A percentile compares a stretch with the other conserved stretches of the same genome.
Evolutionary conservation across 345 rosid species (phyloP).

Genomic region (Camelina neglecta): DNA sequence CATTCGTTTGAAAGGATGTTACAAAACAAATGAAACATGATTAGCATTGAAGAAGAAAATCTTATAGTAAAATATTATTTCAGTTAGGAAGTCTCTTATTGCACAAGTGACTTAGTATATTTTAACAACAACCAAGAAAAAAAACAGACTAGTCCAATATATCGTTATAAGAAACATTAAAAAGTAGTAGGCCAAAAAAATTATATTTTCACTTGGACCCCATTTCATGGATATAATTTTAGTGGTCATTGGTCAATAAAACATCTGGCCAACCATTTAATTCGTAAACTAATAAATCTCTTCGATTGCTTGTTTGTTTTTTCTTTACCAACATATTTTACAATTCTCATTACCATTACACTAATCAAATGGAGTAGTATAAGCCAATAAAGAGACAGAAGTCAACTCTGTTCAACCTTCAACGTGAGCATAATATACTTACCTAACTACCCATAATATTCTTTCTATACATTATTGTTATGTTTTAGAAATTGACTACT

Average conservation of each 20-base stretch:
- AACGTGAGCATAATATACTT: conserved; percentile 13
- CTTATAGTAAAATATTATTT: not conserved
- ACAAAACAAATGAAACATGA: not conserved
- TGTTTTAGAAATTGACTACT: too few species aligned
- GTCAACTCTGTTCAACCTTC: conserved; percentile 36
- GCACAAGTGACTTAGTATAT: not conserved
- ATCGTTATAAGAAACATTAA: not conserved
- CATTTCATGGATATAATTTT: conserved; percentile 23
- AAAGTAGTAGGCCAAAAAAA: not conserved
- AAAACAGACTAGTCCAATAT: not conserved
- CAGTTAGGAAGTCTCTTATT: not conserved
- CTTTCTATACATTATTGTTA: conserved; percentile 12
- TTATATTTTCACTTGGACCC: conserved; percentile 7
- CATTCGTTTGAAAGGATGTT: not conserved
- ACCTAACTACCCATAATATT: not conserved
- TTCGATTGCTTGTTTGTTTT: not conserved
- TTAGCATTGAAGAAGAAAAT: not conserved
- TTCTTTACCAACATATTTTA: conserved; percentile 10
- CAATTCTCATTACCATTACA: not conserved
- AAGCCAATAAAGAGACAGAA: not conserved
- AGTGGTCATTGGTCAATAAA: conserved; percentile 38
- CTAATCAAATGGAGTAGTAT: not conserved
- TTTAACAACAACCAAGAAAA: not conserved
- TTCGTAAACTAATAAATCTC: not conserved
- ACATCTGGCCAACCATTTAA: conserved; percentile 18